Evolutionary conservation across 2,329 filamentous ascomycete species (phyloP).

Genomic region (Beauveria sp.): DNA sequence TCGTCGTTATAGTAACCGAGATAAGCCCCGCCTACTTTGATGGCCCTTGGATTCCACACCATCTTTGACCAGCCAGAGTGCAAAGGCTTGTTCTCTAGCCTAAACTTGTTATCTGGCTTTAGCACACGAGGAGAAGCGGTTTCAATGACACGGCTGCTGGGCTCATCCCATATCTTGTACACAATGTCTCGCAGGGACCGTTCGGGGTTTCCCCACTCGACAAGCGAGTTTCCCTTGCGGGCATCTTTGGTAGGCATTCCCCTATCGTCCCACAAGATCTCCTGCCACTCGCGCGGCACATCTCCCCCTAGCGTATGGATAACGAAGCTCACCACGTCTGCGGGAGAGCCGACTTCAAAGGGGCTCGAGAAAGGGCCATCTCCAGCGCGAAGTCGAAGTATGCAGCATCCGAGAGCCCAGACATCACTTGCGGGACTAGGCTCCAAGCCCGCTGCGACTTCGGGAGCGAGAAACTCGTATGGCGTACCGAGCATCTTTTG

Average conservation of each 20-base stretch:
- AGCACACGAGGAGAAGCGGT: not conserved
- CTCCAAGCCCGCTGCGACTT: constrained; percentile 15
- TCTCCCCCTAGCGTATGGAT: not conserved
- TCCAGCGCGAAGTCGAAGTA: constrained; percentile 1
- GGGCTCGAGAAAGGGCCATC: constrained; percentile 1
- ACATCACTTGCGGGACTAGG: constrained; percentile 12
- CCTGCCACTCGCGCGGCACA: not conserved
- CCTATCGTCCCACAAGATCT: not conserved
- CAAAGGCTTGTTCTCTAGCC: constrained; percentile 12
- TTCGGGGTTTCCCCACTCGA: not conserved
- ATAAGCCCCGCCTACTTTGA: constrained; percentile 13
- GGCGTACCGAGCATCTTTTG: constrained; percentile 14
- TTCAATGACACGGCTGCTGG: constrained; percentile 8
- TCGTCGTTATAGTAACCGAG: constrained; percentile 14
- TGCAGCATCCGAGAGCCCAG: constrained; percentile 1
- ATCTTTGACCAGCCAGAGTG: constrained; percentile 13
- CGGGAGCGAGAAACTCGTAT: constrained; percentile 12
- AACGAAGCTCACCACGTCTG: not conserved
- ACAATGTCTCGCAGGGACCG: not conserved
- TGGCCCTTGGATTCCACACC: constrained; percentile 16
- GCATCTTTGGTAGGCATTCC: not conserved
- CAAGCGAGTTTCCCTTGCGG: not conserved
- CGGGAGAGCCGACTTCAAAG: not conserved
- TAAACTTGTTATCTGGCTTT: too few relatives aligned
- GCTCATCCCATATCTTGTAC: constrained; percentile 13